Evolutionary conservation across 306 rosid genomes (phyloP), one percentile per base, ranked within the genome.

Genomic region (Fragaria iinumae): DNA sequence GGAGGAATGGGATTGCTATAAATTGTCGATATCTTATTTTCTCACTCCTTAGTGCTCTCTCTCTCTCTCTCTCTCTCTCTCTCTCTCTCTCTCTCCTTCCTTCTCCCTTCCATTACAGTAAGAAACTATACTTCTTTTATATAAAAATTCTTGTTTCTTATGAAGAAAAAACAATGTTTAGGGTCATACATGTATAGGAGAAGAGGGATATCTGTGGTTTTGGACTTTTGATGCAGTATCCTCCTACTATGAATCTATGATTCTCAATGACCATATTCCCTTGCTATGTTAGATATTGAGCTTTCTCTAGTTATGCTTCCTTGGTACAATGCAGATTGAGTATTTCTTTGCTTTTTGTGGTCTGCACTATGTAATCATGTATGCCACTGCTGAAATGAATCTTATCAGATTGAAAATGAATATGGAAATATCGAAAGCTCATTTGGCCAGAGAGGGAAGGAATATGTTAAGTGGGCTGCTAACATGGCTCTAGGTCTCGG

Each of bases 401-500:
- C 75, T 81, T 75, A 29, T 83, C 96, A 95, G 98, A 91, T 95
- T 83, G 98, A 95, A 87, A 95, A 95, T 85, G 98, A 95, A 86
- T 95, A 92, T 50, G 98, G 98, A 83, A 91, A 92, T 82, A 78
- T 95, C 50, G 98, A 95, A 83, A 63, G 89, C 59, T 68, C 85
- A 73, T 95, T 39, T 87, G 97, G 97, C 65, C 87, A 84, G 78
- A 86, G 73, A 79, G 97, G 98, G 74, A 89, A 95, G 83, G 90
- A 92, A 67, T 95, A 95, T 75, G 85, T 89, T 27, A 88, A 95
- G 84, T 95, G 98, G 98, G 96, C 95, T 12, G 96, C 96, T 67
- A 78, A 69, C 80, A 92, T 95, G 98, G 98, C 98, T 88, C 79
- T 88, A 80, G 86, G 84, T 79, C 96, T 95, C 72, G 96, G 86